A percentile compares a stretch with the other conserved stretches of the same genome.
phyloP scores from a whole-genome alignment of 176 grass and related monocot genomes.

The Ensete ventricosum region DNA sequence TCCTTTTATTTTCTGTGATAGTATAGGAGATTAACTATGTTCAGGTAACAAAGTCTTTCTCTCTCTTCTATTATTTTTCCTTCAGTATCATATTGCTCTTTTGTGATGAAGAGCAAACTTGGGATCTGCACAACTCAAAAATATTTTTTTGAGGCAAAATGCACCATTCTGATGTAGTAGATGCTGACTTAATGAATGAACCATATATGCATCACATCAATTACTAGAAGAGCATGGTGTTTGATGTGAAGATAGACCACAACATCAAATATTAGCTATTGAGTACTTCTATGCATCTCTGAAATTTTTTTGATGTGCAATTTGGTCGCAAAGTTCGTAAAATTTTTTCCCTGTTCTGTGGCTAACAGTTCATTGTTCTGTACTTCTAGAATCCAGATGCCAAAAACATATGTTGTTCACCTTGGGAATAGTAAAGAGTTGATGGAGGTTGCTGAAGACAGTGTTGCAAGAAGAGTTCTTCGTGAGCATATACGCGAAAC shows the following conservation, averaged over 20 bases:
- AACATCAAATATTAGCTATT: not conserved
- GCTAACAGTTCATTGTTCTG: not conserved
- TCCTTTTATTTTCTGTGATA: not conserved
- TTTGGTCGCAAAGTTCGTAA: not conserved
- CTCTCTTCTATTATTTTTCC: not conserved
- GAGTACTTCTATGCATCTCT: not conserved
- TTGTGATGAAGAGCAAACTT: not conserved
- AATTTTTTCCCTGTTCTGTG: not conserved
- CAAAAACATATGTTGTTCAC: constrained; percentile 87
- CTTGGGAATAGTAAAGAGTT: constrained; percentile 89
- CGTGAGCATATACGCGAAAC: constrained; percentile 51
- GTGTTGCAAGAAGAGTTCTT: constrained; percentile 60
- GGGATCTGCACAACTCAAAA: not conserved
- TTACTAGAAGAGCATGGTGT: not conserved
- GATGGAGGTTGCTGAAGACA: constrained; percentile 81
- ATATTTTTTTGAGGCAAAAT: not conserved
- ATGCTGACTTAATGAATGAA: not conserved
- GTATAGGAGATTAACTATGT: not conserved
- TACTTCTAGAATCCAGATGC: constrained; percentile 84
- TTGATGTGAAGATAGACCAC: not conserved
- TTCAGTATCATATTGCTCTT: not conserved
- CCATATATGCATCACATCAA: not conserved
- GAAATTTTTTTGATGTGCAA: not conserved
- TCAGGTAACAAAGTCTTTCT: not conserved
- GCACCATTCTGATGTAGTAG: not conserved